phyloP scores from a whole-genome alignment of 2,329 filamentous ascomycete species.

The Colletotrichum tabaci region DNA sequence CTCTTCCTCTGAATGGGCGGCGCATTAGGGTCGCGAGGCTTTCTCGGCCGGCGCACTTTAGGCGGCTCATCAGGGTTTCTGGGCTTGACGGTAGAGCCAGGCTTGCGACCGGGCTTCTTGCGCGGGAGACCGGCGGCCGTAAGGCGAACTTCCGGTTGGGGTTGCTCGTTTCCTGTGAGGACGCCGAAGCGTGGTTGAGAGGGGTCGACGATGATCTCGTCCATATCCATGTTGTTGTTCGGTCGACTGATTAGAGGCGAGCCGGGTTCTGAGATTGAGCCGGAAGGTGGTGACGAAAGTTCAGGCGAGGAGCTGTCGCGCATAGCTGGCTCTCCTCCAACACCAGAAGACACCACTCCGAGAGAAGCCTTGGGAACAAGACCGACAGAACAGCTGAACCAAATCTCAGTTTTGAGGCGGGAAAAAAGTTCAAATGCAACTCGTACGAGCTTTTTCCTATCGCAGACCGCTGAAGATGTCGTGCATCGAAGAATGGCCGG shows the following conservation, averaged over 20 bases:
- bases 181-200: conserved; percentile 54
- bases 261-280: conserved; percentile 64
- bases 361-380: conserved; percentile 6
- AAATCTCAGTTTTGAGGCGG: background rate
- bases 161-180: conserved; percentile 45
- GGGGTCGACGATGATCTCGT: conserved; percentile 65
- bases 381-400: background rate
- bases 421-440: conserved; percentile 3
- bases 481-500: conserved; percentile 16
- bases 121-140: conserved; percentile 72
- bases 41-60: conserved; percentile 68
- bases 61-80: conserved; percentile 60
- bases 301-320: conserved; percentile 63
- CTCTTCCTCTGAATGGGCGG: conserved; percentile 69
- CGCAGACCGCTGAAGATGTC: conserved; percentile 7
- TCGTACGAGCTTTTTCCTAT: background rate
- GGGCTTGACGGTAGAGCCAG: conserved; percentile 68
- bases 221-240: conserved; percentile 57
- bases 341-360: conserved; percentile 32
- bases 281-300: conserved; percentile 67
- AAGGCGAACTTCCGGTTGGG: conserved; percentile 49
- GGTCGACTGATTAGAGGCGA: conserved; percentile 56
- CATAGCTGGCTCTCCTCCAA: conserved; percentile 39
- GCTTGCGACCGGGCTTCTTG: conserved; percentile 77
- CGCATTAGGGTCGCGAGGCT: conserved; percentile 72